Evolutionary conservation across 352 stramenopile species (phyloP), one percentile per base, ranked within the genome.

Genomic region (Globisporangium abappressorium): DNA sequence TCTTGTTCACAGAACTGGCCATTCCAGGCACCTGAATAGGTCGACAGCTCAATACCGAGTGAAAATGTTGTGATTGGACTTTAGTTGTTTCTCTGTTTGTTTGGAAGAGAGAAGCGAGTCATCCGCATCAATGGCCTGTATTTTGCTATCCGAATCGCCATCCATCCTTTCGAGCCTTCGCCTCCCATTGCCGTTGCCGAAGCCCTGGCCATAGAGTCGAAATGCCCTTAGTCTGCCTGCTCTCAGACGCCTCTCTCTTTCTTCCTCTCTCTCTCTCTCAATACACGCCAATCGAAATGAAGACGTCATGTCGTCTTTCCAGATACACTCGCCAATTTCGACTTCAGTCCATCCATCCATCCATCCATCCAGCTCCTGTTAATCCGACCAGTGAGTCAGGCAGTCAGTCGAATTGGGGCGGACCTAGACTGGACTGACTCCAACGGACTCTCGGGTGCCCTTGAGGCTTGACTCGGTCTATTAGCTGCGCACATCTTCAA

Each of bases 1-100:
- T 51, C 43, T 22, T 51, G 43, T 12, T n/a, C 15, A 49, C 15
- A 51, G 5, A 51, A 51, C 43, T 51, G 43, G 43, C 43, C 43
- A 51, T 49, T 1, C 41, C 41, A 46, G 38, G 18, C 38, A 20
- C 4, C 34, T 14, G 0, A 9, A 38, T 20, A 49, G 41, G 15
- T 49, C 41, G n/a, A n/a, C 14, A 47, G 18, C 43, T 49, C 43
- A 49, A 22, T 6, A 49, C 18, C 8, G 1, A 22, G 6, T 9
- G 15, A 49, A 22, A 22, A 49, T 26, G 24, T 26, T 26, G 12
- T 12, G 11, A 43, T 38, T 12, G 33, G 33, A 38, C 8, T 18
- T 43, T n/a, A 22, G 15, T 49, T 49, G 47, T 18, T 56, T 56
- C 18, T 56, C 49, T 56, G n/a, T 56, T 26, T 56, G 49, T n/a